Percentiles rank a stretch among this genome's conserved stretches.
These are phyloP conservation scores for Vigna hirtella DNA, from an alignment of 306 rosid species.

Conservation along the genomic window DNA sequence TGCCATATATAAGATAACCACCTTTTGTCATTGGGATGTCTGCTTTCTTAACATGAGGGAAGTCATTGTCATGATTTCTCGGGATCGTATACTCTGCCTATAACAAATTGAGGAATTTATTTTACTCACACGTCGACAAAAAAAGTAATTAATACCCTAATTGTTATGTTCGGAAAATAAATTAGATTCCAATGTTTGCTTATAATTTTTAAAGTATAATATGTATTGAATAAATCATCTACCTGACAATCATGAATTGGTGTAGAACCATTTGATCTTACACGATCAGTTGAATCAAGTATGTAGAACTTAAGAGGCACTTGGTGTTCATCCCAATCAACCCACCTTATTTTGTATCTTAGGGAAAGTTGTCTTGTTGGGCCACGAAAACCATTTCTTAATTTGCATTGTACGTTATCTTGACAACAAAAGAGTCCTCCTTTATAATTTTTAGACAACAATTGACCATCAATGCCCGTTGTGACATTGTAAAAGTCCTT, in stretches of 20 bases:
- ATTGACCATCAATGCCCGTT: background rate
- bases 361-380: background rate
- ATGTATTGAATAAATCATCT: no score
- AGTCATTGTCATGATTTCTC: background rate
- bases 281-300: background rate
- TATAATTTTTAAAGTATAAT: no score
- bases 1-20: background rate
- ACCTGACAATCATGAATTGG: background rate
- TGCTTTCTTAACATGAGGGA: background rate
- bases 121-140: no score
- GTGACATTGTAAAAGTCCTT: background rate
- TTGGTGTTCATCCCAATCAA: conserved; percentile 24
- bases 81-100: background rate
- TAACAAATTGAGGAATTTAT: no score
- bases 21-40: background rate
- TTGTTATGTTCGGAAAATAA: no score
- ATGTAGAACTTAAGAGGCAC: conserved; percentile 23
- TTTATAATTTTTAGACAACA: background rate
- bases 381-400: background rate
- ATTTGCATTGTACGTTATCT: background rate
- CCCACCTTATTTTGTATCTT: conserved; percentile 32
- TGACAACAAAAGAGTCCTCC: conserved; percentile 35
- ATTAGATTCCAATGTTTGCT: no score
- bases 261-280: background rate
- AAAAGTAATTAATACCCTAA: no score